phyloP scores from a whole-genome alignment of 2,329 filamentous ascomycete genomes.

The Ophiostoma fasciatum region DNA sequence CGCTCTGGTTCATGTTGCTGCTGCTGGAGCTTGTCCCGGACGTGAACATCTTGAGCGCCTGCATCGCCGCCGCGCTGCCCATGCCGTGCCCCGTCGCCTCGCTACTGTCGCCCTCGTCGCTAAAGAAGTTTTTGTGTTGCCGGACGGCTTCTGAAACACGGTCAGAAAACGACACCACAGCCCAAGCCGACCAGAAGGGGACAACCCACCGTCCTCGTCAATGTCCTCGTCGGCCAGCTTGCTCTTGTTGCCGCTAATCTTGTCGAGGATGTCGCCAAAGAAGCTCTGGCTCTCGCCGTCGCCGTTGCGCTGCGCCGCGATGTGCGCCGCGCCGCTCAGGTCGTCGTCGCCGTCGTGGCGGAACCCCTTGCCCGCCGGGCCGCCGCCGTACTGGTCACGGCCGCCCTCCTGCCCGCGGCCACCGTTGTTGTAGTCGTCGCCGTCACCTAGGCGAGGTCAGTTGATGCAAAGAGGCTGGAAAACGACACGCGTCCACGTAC shows the following conservation, averaged over 20 bases:
- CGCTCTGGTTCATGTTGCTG: conserved; percentile 51
- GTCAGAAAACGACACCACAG: too few relatives aligned
- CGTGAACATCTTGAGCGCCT: conserved; percentile 68
- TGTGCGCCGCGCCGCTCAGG: conserved; percentile 30
- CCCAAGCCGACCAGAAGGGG: too few relatives aligned
- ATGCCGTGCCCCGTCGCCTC: conserved; percentile 36
- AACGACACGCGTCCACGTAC: too few relatives aligned
- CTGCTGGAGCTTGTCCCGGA: conserved; percentile 2
- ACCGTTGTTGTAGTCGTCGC: too few relatives aligned
- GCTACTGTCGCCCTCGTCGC: conserved; percentile 29
- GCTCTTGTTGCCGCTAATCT: conserved; percentile 34
- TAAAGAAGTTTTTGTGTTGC: conserved; percentile 64
- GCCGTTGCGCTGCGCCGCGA: conserved; percentile 28
- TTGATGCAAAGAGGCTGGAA: too few relatives aligned
- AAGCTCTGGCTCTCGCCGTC: conserved; percentile 30
- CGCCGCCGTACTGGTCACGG: conserved; percentile 1
- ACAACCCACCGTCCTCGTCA: conserved; percentile 35
- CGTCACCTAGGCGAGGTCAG: too few relatives aligned
- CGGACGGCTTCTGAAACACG: conserved; percentile 55
- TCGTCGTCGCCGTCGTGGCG: conserved; percentile 30
- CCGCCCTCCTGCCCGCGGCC: neutral
- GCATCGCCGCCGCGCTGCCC: conserved; percentile 64
- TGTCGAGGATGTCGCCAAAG: conserved; percentile 33
- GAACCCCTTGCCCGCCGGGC: conserved; percentile 17
- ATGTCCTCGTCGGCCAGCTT: conserved; percentile 29